phyloP scores from a whole-genome alignment of 768 basidiomycete species.

The button mushroom (Agaricus bisporus) region DNA sequence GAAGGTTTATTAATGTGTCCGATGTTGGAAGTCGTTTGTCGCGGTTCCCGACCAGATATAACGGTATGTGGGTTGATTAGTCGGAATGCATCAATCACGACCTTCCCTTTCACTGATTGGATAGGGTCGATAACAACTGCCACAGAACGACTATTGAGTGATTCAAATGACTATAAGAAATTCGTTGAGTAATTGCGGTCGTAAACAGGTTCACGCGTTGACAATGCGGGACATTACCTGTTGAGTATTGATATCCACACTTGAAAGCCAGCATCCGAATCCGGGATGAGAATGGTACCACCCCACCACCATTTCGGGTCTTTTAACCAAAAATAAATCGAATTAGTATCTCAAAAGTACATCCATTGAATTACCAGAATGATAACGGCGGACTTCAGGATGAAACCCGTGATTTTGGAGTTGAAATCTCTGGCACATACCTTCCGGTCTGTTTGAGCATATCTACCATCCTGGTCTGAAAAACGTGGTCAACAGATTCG shows the following conservation, averaged over 20 bases:
- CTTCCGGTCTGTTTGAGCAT: constrained; percentile 99
- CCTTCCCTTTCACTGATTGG: constrained; percentile 97
- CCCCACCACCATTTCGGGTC: constrained; percentile 97
- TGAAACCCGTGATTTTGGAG: background rate
- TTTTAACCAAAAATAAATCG: constrained; percentile 17
- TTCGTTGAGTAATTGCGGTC: background rate
- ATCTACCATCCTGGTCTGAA: constrained; percentile 96
- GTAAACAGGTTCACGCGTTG: background rate
- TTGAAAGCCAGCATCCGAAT: constrained; percentile 98
- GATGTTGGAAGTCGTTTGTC: constrained; percentile 97
- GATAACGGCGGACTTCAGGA: background rate
- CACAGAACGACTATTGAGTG: constrained; percentile 86
- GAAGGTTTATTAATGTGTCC: constrained; percentile 99
- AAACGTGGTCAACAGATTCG: constrained; percentile 97
- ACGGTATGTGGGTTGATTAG: constrained; percentile 90
- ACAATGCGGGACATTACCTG: constrained; percentile 48
- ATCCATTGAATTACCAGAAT: background rate
- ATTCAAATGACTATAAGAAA: constrained; percentile 81
- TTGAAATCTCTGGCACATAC: constrained; percentile 37
- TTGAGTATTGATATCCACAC: constrained; percentile 98
- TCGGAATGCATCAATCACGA: constrained; percentile 98
- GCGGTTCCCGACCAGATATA: constrained; percentile 87
- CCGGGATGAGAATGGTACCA: constrained; percentile 99
- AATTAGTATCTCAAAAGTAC: background rate
- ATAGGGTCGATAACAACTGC: constrained; percentile 98